phyloP scores from a whole-genome alignment of 345 rosid genomes.

The Theobroma cacao region DNA sequence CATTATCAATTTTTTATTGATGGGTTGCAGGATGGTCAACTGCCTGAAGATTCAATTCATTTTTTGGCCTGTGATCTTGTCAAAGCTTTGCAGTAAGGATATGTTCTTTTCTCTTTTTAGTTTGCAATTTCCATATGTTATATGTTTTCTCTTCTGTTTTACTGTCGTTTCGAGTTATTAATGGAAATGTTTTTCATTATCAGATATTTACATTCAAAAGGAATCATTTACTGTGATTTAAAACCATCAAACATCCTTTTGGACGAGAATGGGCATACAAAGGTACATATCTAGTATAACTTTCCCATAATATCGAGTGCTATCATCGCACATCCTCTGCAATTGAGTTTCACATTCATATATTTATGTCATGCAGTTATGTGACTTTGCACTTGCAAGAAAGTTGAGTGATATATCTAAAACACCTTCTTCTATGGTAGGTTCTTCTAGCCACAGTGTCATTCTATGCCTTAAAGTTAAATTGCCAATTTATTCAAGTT shows the following conservation, averaged over 20 bases:
- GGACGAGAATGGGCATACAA: slow-evolving; percentile 86
- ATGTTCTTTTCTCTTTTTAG: slow-evolving; percentile 7
- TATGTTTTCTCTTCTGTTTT: neutral
- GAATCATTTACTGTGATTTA: slow-evolving; percentile 86
- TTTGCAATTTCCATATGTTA: neutral
- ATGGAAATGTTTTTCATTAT: slow-evolving; percentile 14
- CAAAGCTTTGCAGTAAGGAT: slow-evolving; percentile 78
- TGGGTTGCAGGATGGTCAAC: slow-evolving; percentile 67
- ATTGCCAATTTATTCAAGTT: slow-evolving; percentile 13
- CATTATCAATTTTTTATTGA: slow-evolving; percentile 8
- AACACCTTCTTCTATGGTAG: slow-evolving; percentile 62
- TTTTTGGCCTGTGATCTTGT: slow-evolving; percentile 76
- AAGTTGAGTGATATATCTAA: slow-evolving; percentile 70
- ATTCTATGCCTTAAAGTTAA: neutral
- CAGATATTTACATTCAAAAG: slow-evolving; percentile 88
- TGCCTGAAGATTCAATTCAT: slow-evolving; percentile 92
- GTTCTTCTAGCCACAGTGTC: slow-evolving; percentile 11
- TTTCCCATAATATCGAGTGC: slow-evolving; percentile 6
- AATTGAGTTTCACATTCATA: slow-evolving; percentile 1
- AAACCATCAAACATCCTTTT: slow-evolving; percentile 95
- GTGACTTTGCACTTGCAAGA: slow-evolving; percentile 96
- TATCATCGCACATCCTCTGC: slow-evolving; percentile 13
- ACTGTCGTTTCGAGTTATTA: slow-evolving; percentile 11
- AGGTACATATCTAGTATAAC: slow-evolving; percentile 44
- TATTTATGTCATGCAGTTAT: slow-evolving; percentile 61